Percentiles rank a stretch among this genome's conserved stretches.
Evolutionary conservation across 1,284 basidiomycete species (phyloP).

Genomic region (Papiliotrema terrestris): DNA sequence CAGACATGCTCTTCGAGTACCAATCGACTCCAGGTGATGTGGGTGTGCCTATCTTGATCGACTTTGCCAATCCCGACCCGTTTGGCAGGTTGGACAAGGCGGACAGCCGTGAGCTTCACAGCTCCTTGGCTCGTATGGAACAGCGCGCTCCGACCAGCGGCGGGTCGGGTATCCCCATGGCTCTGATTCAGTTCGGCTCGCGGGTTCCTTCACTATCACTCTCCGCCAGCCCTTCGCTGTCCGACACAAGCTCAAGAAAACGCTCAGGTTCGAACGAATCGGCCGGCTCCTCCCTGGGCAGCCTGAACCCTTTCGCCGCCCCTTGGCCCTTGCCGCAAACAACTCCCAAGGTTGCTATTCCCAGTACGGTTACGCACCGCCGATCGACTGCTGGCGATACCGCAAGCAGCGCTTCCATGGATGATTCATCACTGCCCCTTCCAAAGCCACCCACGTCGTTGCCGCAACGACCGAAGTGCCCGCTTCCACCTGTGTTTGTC

Average conservation of each 20-base stretch:
- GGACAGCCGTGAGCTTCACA: neutral
- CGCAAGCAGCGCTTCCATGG: neutral
- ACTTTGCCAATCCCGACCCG: conserved; percentile 3
- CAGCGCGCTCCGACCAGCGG: neutral
- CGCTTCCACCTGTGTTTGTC: conserved; percentile 31
- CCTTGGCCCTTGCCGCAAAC: conserved; percentile 21
- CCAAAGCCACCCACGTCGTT: conserved; percentile 19
- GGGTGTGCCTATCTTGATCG: conserved; percentile 7
- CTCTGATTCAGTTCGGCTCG: neutral
- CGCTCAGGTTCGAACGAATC: neutral
- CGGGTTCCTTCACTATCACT: conserved; percentile 1
- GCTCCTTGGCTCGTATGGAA: neutral
- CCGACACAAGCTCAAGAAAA: neutral
- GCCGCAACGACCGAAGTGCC: conserved; percentile 18
- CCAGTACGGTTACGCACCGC: neutral
- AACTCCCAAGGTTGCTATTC: conserved; percentile 1
- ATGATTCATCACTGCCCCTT: conserved; percentile 10
- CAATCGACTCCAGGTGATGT: conserved; percentile 2
- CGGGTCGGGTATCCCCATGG: neutral
- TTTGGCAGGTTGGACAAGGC: neutral
- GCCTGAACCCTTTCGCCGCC: conserved; percentile 25
- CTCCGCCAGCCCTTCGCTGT: neutral
- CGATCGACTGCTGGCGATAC: neutral
- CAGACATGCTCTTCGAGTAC: conserved; percentile 5
- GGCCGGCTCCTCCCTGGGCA: neutral